Base-by-base conservation (phyloP, 140 eudicot genomes). In the Anethum foeniculum region DNA sequence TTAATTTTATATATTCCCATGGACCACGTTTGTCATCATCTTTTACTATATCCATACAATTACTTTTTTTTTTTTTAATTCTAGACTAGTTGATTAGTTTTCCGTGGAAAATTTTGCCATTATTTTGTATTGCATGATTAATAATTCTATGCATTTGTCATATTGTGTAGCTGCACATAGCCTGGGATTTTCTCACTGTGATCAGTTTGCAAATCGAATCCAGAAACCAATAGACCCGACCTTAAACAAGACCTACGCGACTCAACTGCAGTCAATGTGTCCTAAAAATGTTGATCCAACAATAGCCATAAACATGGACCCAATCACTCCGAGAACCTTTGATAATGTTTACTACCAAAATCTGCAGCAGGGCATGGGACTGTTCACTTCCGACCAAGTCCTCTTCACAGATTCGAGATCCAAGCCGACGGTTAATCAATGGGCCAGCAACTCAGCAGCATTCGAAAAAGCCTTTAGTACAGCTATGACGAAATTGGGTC, bases 401-500 rank as follows among this genome's bases (percentile, higher is more conserved):
- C 90, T 92, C 23, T 92, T 85, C 79, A 86, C 90, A 4, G 97
- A 94, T 82, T 54, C 85, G 0, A 85, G 97, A 77, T 90, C 98
- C 79, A 88, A 64, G 83, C 81, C 84, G 78, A 85, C 88, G 0
- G 99, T 95, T 1, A 67, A 51, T 18, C 8, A 82, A 23, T 91
- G 92, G 97, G 97, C 97, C 27, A 27, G 78, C 21, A 82, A 76
- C 73, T 30, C 89, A 0, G 79, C 81, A 34, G 88, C 91, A 62
- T 95, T 95, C 60, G 69, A 88, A 23, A 58, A 80, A 7, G 92
- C 97, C 2, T 92, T 95, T 39, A 16, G 79, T 4, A 7, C 84
- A 14, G 97, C 99, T 49, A 92, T 95, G 87, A 89, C 85, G 62
- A 95, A 92, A 51, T 71, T 95, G 82, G 99, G 97, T n/a, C 90